phyloP scores from a whole-genome alignment of 805 yeast species.

The Kodamaea jinghongensis region DNA sequence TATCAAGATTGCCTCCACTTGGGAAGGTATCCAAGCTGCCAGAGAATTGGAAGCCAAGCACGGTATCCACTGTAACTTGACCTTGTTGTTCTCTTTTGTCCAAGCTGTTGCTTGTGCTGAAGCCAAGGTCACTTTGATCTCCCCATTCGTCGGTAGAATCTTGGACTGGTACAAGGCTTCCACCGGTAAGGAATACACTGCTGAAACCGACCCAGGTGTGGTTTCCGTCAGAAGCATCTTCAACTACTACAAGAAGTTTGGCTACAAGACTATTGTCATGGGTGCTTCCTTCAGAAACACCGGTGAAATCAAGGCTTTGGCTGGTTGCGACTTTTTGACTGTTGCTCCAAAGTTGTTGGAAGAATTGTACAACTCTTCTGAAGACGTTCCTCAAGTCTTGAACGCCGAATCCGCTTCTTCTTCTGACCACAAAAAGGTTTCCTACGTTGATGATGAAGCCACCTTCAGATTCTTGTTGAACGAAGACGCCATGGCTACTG shows the following conservation, averaged over 20 bases:
- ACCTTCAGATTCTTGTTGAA: slow-evolving; percentile 86
- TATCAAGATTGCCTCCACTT: slow-evolving; percentile 96
- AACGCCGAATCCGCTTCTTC: slow-evolving; percentile 57
- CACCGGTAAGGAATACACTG: slow-evolving; percentile 83
- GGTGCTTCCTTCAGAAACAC: slow-evolving; percentile 99
- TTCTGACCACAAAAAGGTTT: slow-evolving; percentile 55
- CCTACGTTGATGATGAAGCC: slow-evolving; percentile 82
- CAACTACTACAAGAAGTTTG: slow-evolving; percentile 97
- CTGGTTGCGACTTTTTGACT: slow-evolving; percentile 96
- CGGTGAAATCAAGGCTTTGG: slow-evolving; percentile 93
- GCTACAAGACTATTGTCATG: slow-evolving; percentile 97
- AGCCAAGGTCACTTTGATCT: slow-evolving; percentile 91
- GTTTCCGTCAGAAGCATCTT: slow-evolving; percentile 79
- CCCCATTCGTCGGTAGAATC: slow-evolving; percentile 99
- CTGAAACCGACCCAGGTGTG: slow-evolving; percentile 94
- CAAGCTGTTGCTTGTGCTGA: slow-evolving; percentile 99
- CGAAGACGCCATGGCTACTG: slow-evolving; percentile 98
- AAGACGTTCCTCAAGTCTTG: slow-evolving; percentile 76
- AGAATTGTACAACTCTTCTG: slow-evolving; percentile 76
- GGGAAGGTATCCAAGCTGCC: slow-evolving; percentile 99
- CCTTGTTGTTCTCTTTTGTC: slow-evolving; percentile 88
- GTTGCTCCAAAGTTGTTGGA: slow-evolving; percentile 91
- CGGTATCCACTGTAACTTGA: slow-evolving; percentile 92
- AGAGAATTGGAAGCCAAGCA: slow-evolving; percentile 87
- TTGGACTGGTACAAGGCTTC: slow-evolving; percentile 96